Conservation (phyloP, 306 rosid genomes). For the Dryas octopetala region DNA sequence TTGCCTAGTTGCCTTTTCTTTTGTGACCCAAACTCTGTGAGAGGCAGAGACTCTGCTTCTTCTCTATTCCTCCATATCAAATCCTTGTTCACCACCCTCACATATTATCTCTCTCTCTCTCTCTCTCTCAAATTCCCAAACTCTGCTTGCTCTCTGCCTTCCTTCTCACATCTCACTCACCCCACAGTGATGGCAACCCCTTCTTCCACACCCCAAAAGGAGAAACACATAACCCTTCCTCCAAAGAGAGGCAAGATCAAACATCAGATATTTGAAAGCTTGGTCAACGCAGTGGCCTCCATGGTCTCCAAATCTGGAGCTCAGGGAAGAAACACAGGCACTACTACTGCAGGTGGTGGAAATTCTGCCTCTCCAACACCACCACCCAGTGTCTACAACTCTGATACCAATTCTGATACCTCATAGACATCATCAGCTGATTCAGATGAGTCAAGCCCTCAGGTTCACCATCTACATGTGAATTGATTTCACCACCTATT, state of each 20-base stretch:
- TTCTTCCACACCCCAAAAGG: conserved; percentile 4
- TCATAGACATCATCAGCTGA: neutral
- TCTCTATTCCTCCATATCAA: neutral
- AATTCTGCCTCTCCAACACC: conserved; percentile 13
- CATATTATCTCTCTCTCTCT: neutral
- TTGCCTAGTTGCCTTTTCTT: neutral
- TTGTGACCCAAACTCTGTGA: neutral
- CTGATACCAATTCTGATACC: conserved; percentile 6
- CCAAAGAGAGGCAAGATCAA: conserved; percentile 37
- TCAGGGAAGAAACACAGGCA: neutral
- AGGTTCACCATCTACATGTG: neutral
- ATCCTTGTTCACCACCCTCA: neutral
- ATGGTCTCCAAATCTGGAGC: conserved; percentile 7
- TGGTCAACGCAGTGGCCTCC: conserved; percentile 18
- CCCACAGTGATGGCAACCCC: conserved; percentile 19
- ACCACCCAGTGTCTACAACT: conserved; percentile 10
- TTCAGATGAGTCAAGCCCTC: neutral
- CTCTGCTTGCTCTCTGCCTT: neutral
- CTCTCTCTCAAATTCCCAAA: neutral
- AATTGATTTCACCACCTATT: neutral
- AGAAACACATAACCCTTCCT: neutral
- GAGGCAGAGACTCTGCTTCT: neutral
- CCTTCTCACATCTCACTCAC: neutral
- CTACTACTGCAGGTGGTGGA: neutral
- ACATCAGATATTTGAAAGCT: conserved; percentile 15